Conservation (phyloP, 148 eudicot species). For the Salicornia ramosissima region DNA sequence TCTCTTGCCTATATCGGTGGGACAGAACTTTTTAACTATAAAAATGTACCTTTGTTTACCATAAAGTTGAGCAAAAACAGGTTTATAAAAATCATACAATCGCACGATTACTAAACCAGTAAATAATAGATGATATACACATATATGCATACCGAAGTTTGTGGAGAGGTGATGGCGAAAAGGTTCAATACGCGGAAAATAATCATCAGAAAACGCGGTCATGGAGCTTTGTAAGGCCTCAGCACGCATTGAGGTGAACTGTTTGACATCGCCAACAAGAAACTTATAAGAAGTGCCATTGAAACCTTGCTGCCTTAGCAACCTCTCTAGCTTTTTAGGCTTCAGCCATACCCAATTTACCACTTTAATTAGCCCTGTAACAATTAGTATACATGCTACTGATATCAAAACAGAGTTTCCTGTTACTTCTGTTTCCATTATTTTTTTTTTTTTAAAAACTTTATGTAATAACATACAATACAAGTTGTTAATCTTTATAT, state of each 20-base stretch:
- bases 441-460: background rate
- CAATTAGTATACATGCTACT: constrained; percentile 3
- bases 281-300: constrained; percentile 26
- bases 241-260: background rate
- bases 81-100: too few species aligned
- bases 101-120: too few species aligned
- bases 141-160: constrained; percentile 18
- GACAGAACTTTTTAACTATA: too few species aligned
- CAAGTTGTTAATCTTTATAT: background rate
- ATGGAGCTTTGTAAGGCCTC: constrained; percentile 19
- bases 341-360: constrained; percentile 31
- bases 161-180: constrained; percentile 10
- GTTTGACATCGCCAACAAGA: constrained; percentile 25
- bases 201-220: constrained; percentile 23
- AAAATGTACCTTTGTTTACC: too few species aligned
- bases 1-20: too few species aligned
- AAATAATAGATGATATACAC: too few species aligned
- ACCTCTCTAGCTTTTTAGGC: constrained; percentile 25
- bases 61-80: too few species aligned
- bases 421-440: constrained; percentile 15
- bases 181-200: constrained; percentile 17
- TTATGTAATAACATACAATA: background rate
- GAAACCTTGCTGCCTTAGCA: constrained; percentile 27
- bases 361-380: constrained; percentile 8
- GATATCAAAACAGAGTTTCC: constrained; percentile 5